Base-by-base conservation (phyloP, 495 filamentous ascomycete genomes). In the Pyrenula aspistea region DNA sequence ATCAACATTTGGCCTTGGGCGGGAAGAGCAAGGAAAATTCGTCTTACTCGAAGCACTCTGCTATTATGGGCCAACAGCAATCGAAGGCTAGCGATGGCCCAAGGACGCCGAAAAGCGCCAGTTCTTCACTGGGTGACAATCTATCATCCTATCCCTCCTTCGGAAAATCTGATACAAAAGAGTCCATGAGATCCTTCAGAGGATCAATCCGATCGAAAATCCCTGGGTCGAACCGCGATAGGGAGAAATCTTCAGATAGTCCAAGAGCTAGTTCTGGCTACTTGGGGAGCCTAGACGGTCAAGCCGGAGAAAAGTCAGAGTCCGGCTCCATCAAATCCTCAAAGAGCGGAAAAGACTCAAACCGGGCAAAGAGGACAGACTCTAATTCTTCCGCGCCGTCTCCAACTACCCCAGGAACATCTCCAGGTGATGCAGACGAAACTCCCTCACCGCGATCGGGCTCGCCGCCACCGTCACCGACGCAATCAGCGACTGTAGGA, bases 121-220 rank as follows among this genome's bases (percentile, higher is more conserved):
- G 67, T 12, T 63, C 67, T 31, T 63, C 64, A 24, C 60, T 67
- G 12, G 68, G 73, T 58, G 81, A 84, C 60, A 67, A 73, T 57
- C 71, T 92, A 55, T 84, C 87, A 68, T 85, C 87, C 23, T 93
- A 89, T 71, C 89, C 92, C 36, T 95, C 93, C 22, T 91, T 98
- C 69, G 87, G 85, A 67, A 89, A 88, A 66, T 88, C 92, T 22
- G 93, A 98, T 68, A 98, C 93, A 47, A 91, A 91, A 70, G 94
- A 96, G 61, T 97, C 93, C 10, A 77, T 87, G 21, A 86, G 92
- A 53, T 97, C 93, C 1, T 80, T 97, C 63, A 78, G 83, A 53
- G 84, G 78, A 42, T 82, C 83, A 0, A 79, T 89, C 59, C 74
- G 81, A 48, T 87, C 82, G n/a, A 89, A 93, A 78, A 84, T 92